A percentile compares a stretch with the other conserved stretches of the same genome.
phyloP scores from a whole-genome alignment of 2,329 filamentous ascomycete genomes.

The Aspergillus persii region DNA sequence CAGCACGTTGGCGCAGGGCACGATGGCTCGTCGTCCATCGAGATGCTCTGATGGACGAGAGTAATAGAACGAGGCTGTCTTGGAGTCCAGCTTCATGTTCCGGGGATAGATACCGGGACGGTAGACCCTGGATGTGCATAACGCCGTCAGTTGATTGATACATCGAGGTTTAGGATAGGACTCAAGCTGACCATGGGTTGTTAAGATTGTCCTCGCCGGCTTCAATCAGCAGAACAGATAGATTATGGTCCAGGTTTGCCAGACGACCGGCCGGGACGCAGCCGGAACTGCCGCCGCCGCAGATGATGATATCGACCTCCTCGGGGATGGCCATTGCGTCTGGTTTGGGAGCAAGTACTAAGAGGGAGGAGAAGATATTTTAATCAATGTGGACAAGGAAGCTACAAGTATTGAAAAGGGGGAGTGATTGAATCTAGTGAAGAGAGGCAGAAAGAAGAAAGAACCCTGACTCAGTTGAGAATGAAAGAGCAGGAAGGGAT shows the following conservation, averaged over 20 bases:
- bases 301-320: slow-evolving; percentile 78
- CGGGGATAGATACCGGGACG: slow-evolving; percentile 73
- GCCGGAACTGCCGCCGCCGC: slow-evolving; percentile 65
- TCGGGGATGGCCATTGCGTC: slow-evolving; percentile 64
- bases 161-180: not conserved
- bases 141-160: not conserved
- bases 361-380: not conserved
- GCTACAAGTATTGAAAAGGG: not conserved
- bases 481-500: not conserved
- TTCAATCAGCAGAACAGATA: slow-evolving; percentile 68
- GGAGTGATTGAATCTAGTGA: not conserved
- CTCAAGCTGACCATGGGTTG: slow-evolving; percentile 60
- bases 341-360: not conserved
- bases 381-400: not conserved
- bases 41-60: slow-evolving; percentile 72
- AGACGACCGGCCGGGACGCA: slow-evolving; percentile 49
- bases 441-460: not conserved
- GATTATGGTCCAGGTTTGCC: slow-evolving; percentile 73
- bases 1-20: slow-evolving; percentile 71
- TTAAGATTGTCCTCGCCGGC: slow-evolving; percentile 72
- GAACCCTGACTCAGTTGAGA: not conserved
- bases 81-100: slow-evolving; percentile 78
- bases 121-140: slow-evolving; percentile 56
- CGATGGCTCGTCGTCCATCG: slow-evolving; percentile 66
- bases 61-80: slow-evolving; percentile 79